Evolutionary conservation across 1,284 basidiomycete genomes (phyloP).

Genomic region (Heterobasidion occidentale): DNA sequence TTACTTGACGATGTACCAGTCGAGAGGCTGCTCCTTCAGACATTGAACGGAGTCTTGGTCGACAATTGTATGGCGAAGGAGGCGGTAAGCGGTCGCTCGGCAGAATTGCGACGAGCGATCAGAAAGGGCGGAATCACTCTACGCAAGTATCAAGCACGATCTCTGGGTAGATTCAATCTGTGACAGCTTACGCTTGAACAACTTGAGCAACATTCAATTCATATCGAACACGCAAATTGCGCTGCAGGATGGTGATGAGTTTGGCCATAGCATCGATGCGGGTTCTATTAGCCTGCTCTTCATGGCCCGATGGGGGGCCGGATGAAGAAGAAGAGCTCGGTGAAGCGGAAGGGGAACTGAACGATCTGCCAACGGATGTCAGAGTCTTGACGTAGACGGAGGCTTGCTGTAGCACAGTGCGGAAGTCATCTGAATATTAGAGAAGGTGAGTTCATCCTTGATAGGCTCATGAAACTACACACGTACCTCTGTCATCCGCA

Average conservation of each 20-base stretch:
- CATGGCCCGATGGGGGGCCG: background rate
- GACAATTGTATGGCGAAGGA: conserved; percentile 76
- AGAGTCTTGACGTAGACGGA: conserved; percentile 47
- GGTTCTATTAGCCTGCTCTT: conserved; percentile 28
- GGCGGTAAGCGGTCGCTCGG: conserved; percentile 82
- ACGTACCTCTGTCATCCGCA: conserved; percentile 21
- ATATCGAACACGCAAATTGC: conserved; percentile 70
- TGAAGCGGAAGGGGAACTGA: conserved; percentile 35
- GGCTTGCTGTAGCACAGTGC: conserved; percentile 58
- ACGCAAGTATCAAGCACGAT: conserved; percentile 6
- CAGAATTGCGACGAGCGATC: conserved; percentile 70
- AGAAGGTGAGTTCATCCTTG: background rate
- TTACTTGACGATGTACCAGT: conserved; percentile 87
- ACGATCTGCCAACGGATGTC: conserved; percentile 32
- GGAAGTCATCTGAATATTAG: conserved; percentile 50
- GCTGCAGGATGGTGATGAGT: conserved; percentile 65
- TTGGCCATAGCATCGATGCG: conserved; percentile 59
- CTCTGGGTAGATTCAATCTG: conserved; percentile 1
- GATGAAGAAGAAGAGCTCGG: conserved; percentile 30
- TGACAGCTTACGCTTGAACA: conserved; percentile 54
- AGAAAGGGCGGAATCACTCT: conserved; percentile 70
- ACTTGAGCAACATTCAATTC: conserved; percentile 69
- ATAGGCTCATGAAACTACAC: background rate
- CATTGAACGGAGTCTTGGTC: conserved; percentile 58
- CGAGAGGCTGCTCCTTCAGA: conserved; percentile 56